Conservation (phyloP, 1,139 yeast species). For the Pichia sp. region DNA sequence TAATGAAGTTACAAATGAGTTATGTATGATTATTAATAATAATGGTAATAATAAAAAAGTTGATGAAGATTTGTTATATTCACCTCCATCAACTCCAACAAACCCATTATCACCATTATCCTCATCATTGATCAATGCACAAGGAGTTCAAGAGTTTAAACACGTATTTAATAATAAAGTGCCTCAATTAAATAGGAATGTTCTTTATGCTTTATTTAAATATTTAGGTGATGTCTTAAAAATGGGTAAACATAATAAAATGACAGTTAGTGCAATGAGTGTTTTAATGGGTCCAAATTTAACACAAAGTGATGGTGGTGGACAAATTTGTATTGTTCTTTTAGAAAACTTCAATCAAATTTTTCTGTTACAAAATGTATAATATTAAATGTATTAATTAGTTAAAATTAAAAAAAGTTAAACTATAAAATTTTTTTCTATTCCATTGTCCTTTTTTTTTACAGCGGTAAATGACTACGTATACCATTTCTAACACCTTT, state of each 20-base stretch:
- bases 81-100: slow-evolving; percentile 12
- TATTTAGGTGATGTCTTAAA: slow-evolving; percentile 61
- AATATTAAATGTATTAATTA: too few species aligned
- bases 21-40: slow-evolving; percentile 22
- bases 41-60: slow-evolving; percentile 8
- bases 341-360: slow-evolving; percentile 26
- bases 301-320: slow-evolving; percentile 30
- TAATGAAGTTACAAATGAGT: slow-evolving; percentile 24
- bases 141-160: slow-evolving; percentile 17
- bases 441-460: background rate
- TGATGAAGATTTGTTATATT: slow-evolving; percentile 2
- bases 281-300: slow-evolving; percentile 32
- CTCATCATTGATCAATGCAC: background rate
- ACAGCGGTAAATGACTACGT: slow-evolving; percentile 15
- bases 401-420: too few species aligned
- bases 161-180: slow-evolving; percentile 15
- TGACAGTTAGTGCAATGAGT: slow-evolving; percentile 47
- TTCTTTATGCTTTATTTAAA: slow-evolving; percentile 59
- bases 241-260: slow-evolving; percentile 63
- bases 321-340: slow-evolving; percentile 29
- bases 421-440: background rate
- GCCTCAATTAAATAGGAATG: slow-evolving; percentile 51
- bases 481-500: slow-evolving; percentile 11
- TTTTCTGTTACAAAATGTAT: slow-evolving; percentile 15
- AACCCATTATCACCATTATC: background rate